phyloP scores from a whole-genome alignment of 164 flowering plant species.

The Piper betle region DNA sequence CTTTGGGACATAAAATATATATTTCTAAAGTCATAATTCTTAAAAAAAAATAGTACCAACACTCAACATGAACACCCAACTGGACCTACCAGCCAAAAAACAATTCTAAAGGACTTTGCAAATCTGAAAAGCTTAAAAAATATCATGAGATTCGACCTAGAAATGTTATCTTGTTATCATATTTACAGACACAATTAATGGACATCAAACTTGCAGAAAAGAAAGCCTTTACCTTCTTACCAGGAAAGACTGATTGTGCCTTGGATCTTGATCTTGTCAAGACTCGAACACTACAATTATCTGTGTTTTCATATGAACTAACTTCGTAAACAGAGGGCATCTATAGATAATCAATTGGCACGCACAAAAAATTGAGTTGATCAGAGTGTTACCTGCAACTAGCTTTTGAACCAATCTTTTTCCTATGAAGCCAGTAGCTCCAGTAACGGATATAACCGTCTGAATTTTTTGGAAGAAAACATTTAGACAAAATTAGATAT shows the following conservation, averaged over 20 bases:
- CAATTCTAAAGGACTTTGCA: no score
- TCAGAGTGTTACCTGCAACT: slow-evolving; percentile 38
- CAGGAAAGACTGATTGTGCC: slow-evolving; percentile 77
- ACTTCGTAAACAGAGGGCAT: neutral
- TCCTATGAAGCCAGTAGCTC: slow-evolving; percentile 95
- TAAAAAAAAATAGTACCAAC: no score
- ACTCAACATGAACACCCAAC: no score
- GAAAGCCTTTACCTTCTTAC: slow-evolving; percentile 92
- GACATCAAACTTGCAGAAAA: slow-evolving; percentile 1
- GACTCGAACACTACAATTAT: slow-evolving; percentile 60
- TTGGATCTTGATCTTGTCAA: slow-evolving; percentile 80
- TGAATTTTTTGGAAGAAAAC: slow-evolving; percentile 34
- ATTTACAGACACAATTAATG: neutral
- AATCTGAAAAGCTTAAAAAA: no score
- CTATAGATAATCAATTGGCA: neutral
- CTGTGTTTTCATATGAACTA: slow-evolving; percentile 26
- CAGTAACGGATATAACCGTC: slow-evolving; percentile 74
- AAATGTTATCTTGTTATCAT: neutral
- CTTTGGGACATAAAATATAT: no score
- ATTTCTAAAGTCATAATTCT: no score
- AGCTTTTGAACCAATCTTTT: slow-evolving; percentile 73
- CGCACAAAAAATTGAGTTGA: no score
- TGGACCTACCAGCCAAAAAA: no score
- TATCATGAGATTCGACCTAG: no score
- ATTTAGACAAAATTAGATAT: neutral